Evolutionary conservation across 371 early-diverging fungal species (phyloP).

Genomic region (Circinella minor): DNA sequence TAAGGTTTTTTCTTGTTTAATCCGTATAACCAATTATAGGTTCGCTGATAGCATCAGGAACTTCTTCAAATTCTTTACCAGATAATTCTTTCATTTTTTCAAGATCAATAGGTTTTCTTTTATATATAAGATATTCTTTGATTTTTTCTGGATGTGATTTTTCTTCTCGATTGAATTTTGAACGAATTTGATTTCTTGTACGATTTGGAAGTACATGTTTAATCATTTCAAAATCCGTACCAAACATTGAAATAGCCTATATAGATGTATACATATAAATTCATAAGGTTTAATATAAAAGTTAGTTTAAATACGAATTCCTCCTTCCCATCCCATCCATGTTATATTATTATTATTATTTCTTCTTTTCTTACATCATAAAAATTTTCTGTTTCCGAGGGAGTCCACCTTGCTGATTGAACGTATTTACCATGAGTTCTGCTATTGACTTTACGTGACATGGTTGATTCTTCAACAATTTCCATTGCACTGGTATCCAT

Average conservation of each 20-base stretch:
- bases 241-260: slow-evolving; percentile 74
- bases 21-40: slow-evolving; percentile 4
- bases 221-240: slow-evolving; percentile 78
- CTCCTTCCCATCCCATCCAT: no score
- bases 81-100: slow-evolving; percentile 26
- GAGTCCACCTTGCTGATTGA: slow-evolving; percentile 55
- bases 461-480: slow-evolving; percentile 69
- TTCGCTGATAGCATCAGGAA: slow-evolving; percentile 36
- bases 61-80: slow-evolving; percentile 30
- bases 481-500: slow-evolving; percentile 54
- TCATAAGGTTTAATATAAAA: not conserved
- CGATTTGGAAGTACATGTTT: slow-evolving; percentile 60
- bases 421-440: slow-evolving; percentile 50
- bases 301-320: no score
- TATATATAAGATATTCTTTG: slow-evolving; percentile 54
- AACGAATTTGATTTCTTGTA: slow-evolving; percentile 64
- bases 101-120: slow-evolving; percentile 39
- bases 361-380: slow-evolving; percentile 48
- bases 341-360: no score
- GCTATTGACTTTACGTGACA: slow-evolving; percentile 62
- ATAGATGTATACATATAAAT: not conserved
- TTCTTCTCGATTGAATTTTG: slow-evolving; percentile 75
- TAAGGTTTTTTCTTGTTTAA: not conserved
- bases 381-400: slow-evolving; percentile 63
- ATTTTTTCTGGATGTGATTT: slow-evolving; percentile 54